These are phyloP conservation scores for Exophiala alcalophila DNA, from an alignment of 2,329 filamentous ascomycete genomes.

Conservation along the genomic window DNA sequence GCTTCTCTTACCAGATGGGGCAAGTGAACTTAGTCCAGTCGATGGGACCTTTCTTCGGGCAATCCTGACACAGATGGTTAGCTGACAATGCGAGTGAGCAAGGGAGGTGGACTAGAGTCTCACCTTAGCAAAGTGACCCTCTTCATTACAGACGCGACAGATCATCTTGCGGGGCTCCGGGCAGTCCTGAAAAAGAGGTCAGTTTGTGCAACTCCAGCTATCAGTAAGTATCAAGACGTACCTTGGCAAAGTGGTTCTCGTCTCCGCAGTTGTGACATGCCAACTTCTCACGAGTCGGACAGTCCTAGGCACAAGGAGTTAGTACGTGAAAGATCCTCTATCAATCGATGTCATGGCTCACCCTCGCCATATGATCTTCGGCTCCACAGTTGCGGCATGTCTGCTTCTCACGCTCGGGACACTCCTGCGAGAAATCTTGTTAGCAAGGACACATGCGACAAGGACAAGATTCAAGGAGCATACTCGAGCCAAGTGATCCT, in stretches of 20 bases:
- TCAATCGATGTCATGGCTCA: conserved; percentile 37
- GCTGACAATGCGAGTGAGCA: neutral
- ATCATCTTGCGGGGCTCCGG: conserved; percentile 37
- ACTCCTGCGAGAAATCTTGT: conserved; percentile 16
- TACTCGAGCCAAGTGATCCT: conserved; percentile 29
- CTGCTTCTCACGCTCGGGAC: conserved; percentile 34
- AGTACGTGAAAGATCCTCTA: conserved; percentile 11
- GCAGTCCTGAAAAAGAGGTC: conserved; percentile 42
- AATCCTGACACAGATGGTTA: conserved; percentile 12
- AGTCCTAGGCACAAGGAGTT: conserved; percentile 14
- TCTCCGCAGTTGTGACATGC: conserved; percentile 55
- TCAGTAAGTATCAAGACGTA: conserved; percentile 34
- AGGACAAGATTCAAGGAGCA: neutral
- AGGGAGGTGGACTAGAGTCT: neutral
- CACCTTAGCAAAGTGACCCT: conserved; percentile 18
- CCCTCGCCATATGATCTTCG: conserved; percentile 45
- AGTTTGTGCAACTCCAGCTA: conserved; percentile 37
- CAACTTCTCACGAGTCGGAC: conserved; percentile 33
- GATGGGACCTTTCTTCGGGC: conserved; percentile 13
- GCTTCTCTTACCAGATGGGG: conserved; percentile 23
- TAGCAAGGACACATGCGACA: neutral
- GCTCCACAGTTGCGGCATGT: conserved; percentile 55
- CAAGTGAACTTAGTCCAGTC: conserved; percentile 26
- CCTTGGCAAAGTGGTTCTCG: conserved; percentile 45
- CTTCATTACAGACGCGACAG: conserved; percentile 45